A percentile compares a stretch with the other conserved stretches of the same genome.
Conservation (phyloP, 352 stramenopile genomes). For the Aphanomyces astaci region DNA sequence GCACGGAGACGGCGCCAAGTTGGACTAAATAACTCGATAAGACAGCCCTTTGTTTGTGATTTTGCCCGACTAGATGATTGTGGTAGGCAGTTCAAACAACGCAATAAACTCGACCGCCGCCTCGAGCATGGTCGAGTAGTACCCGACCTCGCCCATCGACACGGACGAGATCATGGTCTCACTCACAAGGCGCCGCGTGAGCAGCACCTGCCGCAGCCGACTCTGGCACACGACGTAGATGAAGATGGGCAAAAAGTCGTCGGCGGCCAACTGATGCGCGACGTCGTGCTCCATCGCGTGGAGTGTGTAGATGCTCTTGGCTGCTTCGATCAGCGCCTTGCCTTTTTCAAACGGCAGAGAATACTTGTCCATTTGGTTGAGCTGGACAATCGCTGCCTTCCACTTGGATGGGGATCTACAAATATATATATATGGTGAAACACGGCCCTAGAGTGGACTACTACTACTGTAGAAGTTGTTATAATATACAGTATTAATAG, state of each 20-base stretch:
- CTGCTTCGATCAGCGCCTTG: slow-evolving; percentile 50
- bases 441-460: too few species aligned
- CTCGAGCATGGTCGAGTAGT: slow-evolving; percentile 76
- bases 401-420: slow-evolving; percentile 43
- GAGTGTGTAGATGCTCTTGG: slow-evolving; percentile 65
- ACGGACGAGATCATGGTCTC: slow-evolving; percentile 67
- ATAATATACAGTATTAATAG: too few species aligned
- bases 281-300: slow-evolving; percentile 39
- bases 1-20: slow-evolving; percentile 4
- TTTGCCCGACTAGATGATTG: not conserved
- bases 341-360: slow-evolving; percentile 62
- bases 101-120: slow-evolving; percentile 61
- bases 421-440: too few species aligned
- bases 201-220: slow-evolving; percentile 45
- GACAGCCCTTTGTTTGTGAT: not conserved
- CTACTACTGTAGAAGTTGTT: too few species aligned
- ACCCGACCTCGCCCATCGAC: slow-evolving; percentile 72
- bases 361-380: slow-evolving; percentile 66
- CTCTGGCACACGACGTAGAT: slow-evolving; percentile 57
- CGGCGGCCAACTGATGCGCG: slow-evolving; percentile 38
- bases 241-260: slow-evolving; percentile 77
- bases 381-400: slow-evolving; percentile 36
- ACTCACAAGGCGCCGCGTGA: slow-evolving; percentile 57
- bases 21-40: not conserved
- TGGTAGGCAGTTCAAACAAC: slow-evolving; percentile 25